Base-by-base conservation (phyloP, 441 rosid genomes). In the Brassica balearica region DNA sequence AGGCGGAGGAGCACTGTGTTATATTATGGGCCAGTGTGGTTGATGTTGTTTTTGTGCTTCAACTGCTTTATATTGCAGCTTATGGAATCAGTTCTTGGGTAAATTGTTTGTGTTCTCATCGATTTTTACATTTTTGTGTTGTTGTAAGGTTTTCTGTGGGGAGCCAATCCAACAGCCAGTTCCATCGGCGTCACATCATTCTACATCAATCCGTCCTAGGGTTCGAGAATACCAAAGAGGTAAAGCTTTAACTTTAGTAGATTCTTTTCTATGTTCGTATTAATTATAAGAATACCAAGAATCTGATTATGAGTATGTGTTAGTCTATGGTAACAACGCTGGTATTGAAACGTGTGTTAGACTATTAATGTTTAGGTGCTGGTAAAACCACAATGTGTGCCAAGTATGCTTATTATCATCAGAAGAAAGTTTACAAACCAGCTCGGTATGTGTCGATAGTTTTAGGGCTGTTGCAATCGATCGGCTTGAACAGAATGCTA, bases 391-490 rank as follows among this genome's bases (percentile, higher is more conserved):
- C 98, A 2, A 90, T 97, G 2, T 93, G 97, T 87, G 90, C 97
- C 64, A 96, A 96, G 73, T 92, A 96, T 85, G 97, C 96, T 3
- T 90, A 89, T 82, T 92, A 92, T 86, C 96, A 96, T 86, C 97
- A 92, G 88, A 93, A 90, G 81, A 96, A 93, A 75, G 98, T 93
- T 8, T 94, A 93, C 91, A 92, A 94, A 68, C 97, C 98, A n/a
- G 97, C 97, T 74, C 82, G 43, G 97, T 96, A 23, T 96, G 96
- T 85, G 98, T 97, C 4, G 97, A 94, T 90, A 94, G 97, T 14
- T 91, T 96, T 79, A 91, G 98, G 86, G 99, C 97, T 10, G 97
- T 96, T 85, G 97, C 97, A 66, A 92, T 96, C 78, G 97, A 96
- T 91, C 96, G 89, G 84, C 80, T 94, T 78, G 92, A 96, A 85